Evolutionary conservation across 257 asterid genomes (phyloP).

Genomic region (Salvia miltiorrhiza): DNA sequence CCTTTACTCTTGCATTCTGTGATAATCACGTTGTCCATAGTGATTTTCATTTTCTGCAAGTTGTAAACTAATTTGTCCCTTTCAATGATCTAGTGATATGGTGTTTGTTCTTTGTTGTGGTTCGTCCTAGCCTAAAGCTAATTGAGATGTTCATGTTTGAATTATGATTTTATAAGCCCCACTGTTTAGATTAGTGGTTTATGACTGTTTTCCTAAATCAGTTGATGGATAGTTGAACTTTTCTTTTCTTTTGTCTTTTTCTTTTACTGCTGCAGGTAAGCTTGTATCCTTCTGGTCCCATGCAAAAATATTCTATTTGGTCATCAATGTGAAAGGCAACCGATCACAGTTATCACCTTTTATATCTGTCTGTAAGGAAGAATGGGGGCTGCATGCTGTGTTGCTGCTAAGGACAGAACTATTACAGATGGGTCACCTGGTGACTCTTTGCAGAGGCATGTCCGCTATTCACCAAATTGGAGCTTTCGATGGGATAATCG

Average conservation of each 20-base stretch:
- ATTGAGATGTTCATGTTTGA: not conserved
- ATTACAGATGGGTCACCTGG: conserved; percentile 56
- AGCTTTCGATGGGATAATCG: conserved; percentile 96
- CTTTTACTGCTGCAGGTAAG: conserved; percentile 29
- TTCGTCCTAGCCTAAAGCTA: not conserved
- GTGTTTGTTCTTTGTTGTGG: conserved; percentile 11
- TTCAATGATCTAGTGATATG: conserved; percentile 1
- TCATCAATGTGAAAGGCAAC: conserved; percentile 28
- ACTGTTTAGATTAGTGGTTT: not conserved
- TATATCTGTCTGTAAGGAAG: conserved; percentile 34
- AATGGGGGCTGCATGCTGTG: conserved; percentile 99
- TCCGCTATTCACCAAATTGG: conserved; percentile 88
- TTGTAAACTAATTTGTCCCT: conserved; percentile 11
- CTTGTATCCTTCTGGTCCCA: conserved; percentile 18
- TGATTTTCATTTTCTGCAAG: conserved; percentile 2
- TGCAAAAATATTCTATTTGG: not conserved
- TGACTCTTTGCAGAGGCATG: conserved; percentile 61
- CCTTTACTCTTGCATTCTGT: not conserved
- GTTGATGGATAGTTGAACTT: conserved; percentile 21
- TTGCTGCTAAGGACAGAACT: conserved; percentile 77
- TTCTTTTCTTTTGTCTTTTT: not conserved
- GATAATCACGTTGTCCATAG: conserved; percentile 5
- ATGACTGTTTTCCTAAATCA: not conserved
- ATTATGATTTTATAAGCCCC: not conserved
- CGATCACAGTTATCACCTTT: conserved; percentile 3